phyloP scores from a whole-genome alignment of 306 rosid genomes.

The Argentina anserina region DNA sequence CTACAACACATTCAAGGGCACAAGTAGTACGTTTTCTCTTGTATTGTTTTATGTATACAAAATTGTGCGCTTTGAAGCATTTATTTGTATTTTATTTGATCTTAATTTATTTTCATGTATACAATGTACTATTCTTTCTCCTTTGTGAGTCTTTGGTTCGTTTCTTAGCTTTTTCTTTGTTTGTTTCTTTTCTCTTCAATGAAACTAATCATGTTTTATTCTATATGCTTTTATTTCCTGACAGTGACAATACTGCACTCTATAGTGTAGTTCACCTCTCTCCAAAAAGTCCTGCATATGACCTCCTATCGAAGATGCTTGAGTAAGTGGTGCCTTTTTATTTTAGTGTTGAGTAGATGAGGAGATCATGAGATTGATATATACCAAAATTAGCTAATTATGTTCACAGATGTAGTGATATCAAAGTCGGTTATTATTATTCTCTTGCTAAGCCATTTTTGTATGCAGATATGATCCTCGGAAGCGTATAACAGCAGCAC shows the following conservation, averaged over 20 bases:
- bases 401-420: constrained; percentile 5
- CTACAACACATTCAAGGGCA: constrained; percentile 69
- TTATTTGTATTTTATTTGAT: neutral
- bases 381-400: neutral
- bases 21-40: constrained; percentile 66
- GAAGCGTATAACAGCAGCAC: constrained; percentile 84
- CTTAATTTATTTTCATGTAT: neutral
- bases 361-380: neutral
- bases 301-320: constrained; percentile 92
- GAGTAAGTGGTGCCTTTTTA: constrained; percentile 67
- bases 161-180: neutral
- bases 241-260: constrained; percentile 82
- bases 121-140: neutral
- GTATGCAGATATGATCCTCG: constrained; percentile 91
- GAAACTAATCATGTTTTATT: neutral
- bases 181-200: neutral
- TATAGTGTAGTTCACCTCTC: constrained; percentile 65
- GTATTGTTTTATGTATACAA: neutral
- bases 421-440: neutral
- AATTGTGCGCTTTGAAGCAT: neutral
- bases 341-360: neutral
- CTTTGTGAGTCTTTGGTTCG: constrained; percentile 5
- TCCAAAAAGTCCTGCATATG: constrained; percentile 80
- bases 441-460: constrained; percentile 10
- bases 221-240: constrained; percentile 12